phyloP scores from a whole-genome alignment of 164 flowering plant genomes.

The Warburgia ugandensis region DNA sequence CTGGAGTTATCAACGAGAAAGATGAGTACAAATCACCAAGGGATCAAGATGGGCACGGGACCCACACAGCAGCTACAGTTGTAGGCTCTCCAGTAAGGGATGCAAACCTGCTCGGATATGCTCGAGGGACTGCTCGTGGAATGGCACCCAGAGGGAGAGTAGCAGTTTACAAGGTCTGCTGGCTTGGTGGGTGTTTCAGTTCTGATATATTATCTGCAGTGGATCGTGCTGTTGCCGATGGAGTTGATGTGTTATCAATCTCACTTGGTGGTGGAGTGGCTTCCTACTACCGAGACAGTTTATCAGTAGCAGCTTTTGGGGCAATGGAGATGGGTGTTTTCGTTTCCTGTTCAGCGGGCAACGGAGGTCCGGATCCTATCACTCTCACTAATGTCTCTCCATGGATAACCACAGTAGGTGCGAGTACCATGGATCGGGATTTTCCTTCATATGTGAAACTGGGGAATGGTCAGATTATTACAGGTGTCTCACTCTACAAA shows the following conservation, averaged over 20 bases:
- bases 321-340: slow-evolving; percentile 63
- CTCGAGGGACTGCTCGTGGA: slow-evolving; percentile 75
- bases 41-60: slow-evolving; percentile 92
- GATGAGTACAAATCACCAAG: slow-evolving; percentile 71
- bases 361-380: slow-evolving; percentile 49
- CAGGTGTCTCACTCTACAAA: slow-evolving; percentile 60
- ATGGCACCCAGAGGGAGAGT: slow-evolving; percentile 74
- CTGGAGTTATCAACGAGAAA: slow-evolving; percentile 56
- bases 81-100: slow-evolving; percentile 55
- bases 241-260: slow-evolving; percentile 72
- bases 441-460: slow-evolving; percentile 65
- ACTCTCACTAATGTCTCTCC: slow-evolving; percentile 77
- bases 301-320: slow-evolving; percentile 68
- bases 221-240: slow-evolving; percentile 72
- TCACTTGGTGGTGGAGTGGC: slow-evolving; percentile 64
- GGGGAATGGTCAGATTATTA: slow-evolving; percentile 52
- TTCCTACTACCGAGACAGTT: slow-evolving; percentile 47
- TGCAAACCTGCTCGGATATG: slow-evolving; percentile 72
- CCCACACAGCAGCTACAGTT: slow-evolving; percentile 80
- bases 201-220: slow-evolving; percentile 66
- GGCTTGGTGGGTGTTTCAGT: slow-evolving; percentile 76
- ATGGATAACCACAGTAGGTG: slow-evolving; percentile 88
- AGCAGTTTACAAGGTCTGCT: slow-evolving; percentile 81
- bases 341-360: slow-evolving; percentile 90
- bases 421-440: slow-evolving; percentile 85